A percentile compares a stretch with the other conserved stretches of the same genome.
These are phyloP conservation scores for Linnemannia elongata DNA, from an alignment of 192 early-diverging fungal genomes.

Conservation along the genomic window DNA sequence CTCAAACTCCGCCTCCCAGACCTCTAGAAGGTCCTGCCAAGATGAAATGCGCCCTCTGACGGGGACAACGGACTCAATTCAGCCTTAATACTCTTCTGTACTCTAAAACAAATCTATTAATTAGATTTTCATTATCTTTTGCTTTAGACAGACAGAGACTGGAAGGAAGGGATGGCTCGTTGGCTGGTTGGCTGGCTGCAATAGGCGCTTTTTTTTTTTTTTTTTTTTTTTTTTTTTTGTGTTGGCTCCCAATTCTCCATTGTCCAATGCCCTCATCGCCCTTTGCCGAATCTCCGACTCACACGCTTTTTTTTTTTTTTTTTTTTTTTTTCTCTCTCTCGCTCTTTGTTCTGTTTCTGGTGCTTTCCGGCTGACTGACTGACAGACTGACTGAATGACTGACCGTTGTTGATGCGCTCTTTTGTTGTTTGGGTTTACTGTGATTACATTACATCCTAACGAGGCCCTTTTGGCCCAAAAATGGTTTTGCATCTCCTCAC, in stretches of 20 bases:
- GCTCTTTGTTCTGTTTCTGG: slow-evolving; percentile 30
- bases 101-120: background rate
- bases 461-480: slow-evolving; percentile 1
- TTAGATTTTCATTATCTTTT: background rate
- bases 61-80: background rate
- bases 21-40: slow-evolving; percentile 1
- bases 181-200: slow-evolving; percentile 5
- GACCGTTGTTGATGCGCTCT: slow-evolving; percentile 16
- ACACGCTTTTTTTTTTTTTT: slow-evolving; percentile 27
- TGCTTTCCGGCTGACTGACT: slow-evolving; percentile 25
- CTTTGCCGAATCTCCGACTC: slow-evolving; percentile 45
- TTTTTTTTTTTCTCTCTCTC: background rate
- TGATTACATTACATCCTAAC: slow-evolving; percentile 4
- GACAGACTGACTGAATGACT: slow-evolving; percentile 5
- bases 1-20: background rate
- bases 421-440: background rate
- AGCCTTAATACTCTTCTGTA: background rate
- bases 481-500: background rate
- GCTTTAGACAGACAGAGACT: background rate
- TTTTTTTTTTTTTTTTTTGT: background rate
- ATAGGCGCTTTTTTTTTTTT: background rate
- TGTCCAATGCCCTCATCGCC: slow-evolving; percentile 26
- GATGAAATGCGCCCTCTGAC: slow-evolving; percentile 4
- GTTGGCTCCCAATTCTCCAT: background rate
- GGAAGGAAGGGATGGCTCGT: background rate